phyloP scores from a whole-genome alignment of 2,329 filamentous ascomycete species.

The Capronia coronata region DNA sequence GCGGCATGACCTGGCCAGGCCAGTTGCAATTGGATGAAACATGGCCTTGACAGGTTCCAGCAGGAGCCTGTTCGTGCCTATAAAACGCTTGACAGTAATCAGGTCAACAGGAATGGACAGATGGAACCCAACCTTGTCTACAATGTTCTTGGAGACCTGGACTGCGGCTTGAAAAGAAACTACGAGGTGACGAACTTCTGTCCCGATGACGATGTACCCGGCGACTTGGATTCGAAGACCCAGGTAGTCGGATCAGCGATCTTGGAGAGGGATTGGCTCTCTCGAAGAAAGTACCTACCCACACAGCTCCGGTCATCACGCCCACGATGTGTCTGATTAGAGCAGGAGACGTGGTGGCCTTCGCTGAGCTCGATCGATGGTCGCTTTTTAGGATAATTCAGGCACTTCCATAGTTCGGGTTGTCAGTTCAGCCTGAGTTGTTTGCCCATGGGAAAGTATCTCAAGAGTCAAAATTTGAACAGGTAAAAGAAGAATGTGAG shows the following conservation, averaged over 20 bases:
- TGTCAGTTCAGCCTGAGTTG: no score
- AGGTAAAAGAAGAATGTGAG: background rate
- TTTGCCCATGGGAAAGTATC: background rate
- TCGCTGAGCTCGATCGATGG: background rate
- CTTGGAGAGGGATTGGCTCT: no score
- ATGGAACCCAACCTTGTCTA: conserved; percentile 4
- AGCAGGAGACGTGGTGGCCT: background rate
- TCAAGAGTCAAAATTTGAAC: conserved; percentile 2
- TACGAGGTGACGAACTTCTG: background rate
- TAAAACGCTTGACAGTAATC: background rate
- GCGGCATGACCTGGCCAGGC: background rate
- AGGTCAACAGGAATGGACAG: conserved; percentile 1
- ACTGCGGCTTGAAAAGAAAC: background rate
- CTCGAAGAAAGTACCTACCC: background rate
- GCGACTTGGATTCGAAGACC: background rate
- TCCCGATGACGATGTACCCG: conserved; percentile 4
- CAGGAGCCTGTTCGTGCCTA: background rate
- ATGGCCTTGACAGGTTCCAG: background rate
- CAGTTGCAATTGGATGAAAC: background rate
- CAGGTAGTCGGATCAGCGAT: background rate
- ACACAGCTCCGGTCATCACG: no score
- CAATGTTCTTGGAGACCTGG: background rate
- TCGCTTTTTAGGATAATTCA: background rate
- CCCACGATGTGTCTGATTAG: no score
- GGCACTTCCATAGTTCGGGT: no score